Evolutionary conservation across 2,329 filamentous ascomycete species (phyloP).

Genomic region (Corinectria fuckeliana): DNA sequence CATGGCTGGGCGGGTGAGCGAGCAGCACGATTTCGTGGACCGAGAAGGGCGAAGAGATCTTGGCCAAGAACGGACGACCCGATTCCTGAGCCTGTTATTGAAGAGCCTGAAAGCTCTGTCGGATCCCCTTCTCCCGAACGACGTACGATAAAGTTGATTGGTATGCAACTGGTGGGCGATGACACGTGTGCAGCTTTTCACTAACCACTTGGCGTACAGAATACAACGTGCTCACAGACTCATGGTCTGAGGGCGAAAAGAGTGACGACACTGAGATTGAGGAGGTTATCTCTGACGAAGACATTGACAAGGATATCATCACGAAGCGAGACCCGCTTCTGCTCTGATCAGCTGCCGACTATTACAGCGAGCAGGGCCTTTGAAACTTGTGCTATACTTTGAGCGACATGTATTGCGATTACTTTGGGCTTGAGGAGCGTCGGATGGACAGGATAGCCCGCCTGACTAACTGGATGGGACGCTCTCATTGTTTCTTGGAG

Average conservation of each 20-base stretch:
- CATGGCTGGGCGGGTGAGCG: background rate
- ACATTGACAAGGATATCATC: slow-evolving; percentile 7
- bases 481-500: background rate
- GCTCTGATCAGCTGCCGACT: background rate
- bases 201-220: slow-evolving; percentile 28
- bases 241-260: slow-evolving; percentile 19
- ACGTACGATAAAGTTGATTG: slow-evolving; percentile 36
- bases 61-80: slow-evolving; percentile 19
- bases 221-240: slow-evolving; percentile 25
- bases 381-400: background rate
- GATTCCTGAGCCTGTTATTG: slow-evolving; percentile 43
- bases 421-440: background rate
- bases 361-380: background rate
- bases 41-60: background rate
- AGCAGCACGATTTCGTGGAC: background rate
- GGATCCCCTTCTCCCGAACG: slow-evolving; percentile 30
- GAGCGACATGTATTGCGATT: background rate
- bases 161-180: slow-evolving; percentile 29
- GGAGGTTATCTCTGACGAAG: slow-evolving; percentile 20
- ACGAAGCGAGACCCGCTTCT: background rate
- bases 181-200: background rate
- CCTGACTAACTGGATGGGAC: background rate
- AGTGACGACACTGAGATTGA: slow-evolving; percentile 15
- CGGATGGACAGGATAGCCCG: background rate
- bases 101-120: slow-evolving; percentile 43